phyloP scores from a whole-genome alignment of 202 grass and related monocot species.

The Schoenoplectus triqueter region DNA sequence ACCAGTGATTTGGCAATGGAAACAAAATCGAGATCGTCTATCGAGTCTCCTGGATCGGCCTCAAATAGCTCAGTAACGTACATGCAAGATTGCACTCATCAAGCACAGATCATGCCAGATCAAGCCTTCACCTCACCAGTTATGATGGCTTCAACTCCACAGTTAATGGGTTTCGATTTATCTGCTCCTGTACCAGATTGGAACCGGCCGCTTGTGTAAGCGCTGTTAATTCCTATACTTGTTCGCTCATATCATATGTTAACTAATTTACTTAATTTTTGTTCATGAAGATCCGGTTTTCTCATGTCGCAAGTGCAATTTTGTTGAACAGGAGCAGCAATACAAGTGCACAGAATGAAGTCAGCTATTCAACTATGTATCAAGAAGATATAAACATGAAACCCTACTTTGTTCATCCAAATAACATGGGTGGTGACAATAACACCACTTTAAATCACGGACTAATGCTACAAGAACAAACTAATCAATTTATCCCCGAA shows the following conservation, averaged over 20 bases:
- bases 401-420: slow-evolving; percentile 40
- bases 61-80: slow-evolving; percentile 46
- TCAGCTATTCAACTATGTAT: slow-evolving; percentile 55
- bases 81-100: slow-evolving; percentile 41
- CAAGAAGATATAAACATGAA: slow-evolving; percentile 59
- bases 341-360: slow-evolving; percentile 50
- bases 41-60: slow-evolving; percentile 48
- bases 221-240: background rate
- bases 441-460: slow-evolving; percentile 37
- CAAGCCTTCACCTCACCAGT: slow-evolving; percentile 9
- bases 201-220: slow-evolving; percentile 65
- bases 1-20: slow-evolving; percentile 35
- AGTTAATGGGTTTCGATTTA: slow-evolving; percentile 45
- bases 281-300: slow-evolving; percentile 30
- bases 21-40: slow-evolving; percentile 37
- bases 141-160: slow-evolving; percentile 28
- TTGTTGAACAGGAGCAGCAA: slow-evolving; percentile 34
- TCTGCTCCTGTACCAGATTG: slow-evolving; percentile 48
- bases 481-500: slow-evolving; percentile 33
- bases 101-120: slow-evolving; percentile 22
- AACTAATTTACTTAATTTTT: background rate
- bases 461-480: slow-evolving; percentile 30
- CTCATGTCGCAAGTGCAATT: background rate
- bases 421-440: background rate
- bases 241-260: slow-evolving; percentile 36